Percentiles rank a stretch among this genome's conserved stretches.
Conservation (phyloP, 805 yeast species). For the Candida sithepensis region DNA sequence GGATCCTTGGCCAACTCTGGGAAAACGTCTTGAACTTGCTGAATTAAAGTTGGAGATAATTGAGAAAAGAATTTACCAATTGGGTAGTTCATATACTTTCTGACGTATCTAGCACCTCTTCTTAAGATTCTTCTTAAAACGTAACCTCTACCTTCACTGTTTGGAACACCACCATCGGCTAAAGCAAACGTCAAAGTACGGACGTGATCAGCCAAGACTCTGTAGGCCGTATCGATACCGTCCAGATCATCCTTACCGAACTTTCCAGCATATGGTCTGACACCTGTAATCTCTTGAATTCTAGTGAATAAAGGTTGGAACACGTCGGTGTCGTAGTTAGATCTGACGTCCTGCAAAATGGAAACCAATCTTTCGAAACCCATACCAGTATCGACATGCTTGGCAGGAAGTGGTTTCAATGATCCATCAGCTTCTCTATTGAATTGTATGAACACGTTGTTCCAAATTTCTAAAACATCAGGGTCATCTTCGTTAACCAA, state of each 20-base stretch:
- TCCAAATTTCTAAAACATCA: constrained; percentile 96
- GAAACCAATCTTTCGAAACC: constrained; percentile 98
- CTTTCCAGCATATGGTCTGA: constrained; percentile 85
- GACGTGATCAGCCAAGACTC: constrained; percentile 98
- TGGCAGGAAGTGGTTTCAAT: constrained; percentile 81
- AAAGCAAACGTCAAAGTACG: constrained; percentile 95
- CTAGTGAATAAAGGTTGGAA: constrained; percentile 82
- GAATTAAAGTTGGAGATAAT: constrained; percentile 88
- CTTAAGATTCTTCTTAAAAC: constrained; percentile 95
- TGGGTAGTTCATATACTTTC: constrained; percentile 94
- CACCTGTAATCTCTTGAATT: constrained; percentile 92
- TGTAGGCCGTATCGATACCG: constrained; percentile 96
- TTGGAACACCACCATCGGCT: constrained; percentile 99
- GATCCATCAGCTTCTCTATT: constrained; percentile 89
- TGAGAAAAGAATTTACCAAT: constrained; percentile 91
- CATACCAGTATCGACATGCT: constrained; percentile 98
- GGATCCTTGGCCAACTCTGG: constrained; percentile 82
- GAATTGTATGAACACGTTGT: constrained; percentile 93
- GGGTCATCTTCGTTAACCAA: constrained; percentile 98
- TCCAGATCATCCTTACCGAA: constrained; percentile 91
- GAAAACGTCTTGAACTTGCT: constrained; percentile 81
- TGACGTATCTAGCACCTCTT: constrained; percentile 95
- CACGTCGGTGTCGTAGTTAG: constrained; percentile 97
- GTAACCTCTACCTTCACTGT: constrained; percentile 98
- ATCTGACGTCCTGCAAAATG: constrained; percentile 81